Conservation (phyloP, 1,139 yeast species). For the Spathaspora sp. region DNA sequence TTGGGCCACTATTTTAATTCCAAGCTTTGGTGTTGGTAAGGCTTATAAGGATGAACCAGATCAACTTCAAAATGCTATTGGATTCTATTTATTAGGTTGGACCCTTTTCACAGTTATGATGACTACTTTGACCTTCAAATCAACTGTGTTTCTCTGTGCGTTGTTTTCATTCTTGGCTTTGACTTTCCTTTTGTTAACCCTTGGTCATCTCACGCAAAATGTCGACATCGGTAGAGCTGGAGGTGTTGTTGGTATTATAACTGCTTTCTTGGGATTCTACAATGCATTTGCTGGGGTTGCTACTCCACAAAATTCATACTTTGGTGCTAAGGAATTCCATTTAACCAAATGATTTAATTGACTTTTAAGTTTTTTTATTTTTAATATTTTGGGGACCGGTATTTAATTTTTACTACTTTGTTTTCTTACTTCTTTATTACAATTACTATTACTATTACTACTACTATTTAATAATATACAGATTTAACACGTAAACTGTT, state of each 20-base stretch:
- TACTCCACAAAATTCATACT: conserved; percentile 29
- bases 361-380: conserved; percentile 4
- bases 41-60: conserved; percentile 47
- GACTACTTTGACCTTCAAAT: conserved; percentile 40
- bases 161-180: conserved; percentile 35
- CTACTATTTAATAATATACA: neutral
- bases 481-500: neutral
- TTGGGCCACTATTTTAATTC: conserved; percentile 35
- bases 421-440: conserved; percentile 1
- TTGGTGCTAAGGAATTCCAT: conserved; percentile 24
- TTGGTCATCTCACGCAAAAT: conserved; percentile 35
- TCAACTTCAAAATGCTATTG: conserved; percentile 34
- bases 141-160: conserved; percentile 40
- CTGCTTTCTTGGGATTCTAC: conserved; percentile 44
- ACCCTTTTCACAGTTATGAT: conserved; percentile 42
- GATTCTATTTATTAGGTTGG: conserved; percentile 46
- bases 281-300: conserved; percentile 38
- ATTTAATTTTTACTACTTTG: conserved; percentile 9
- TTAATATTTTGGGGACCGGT: conserved; percentile 8
- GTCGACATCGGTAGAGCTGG: conserved; percentile 37
- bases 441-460: conserved; percentile 5
- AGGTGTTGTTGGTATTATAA: conserved; percentile 44
- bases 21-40: conserved; percentile 50
- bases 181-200: conserved; percentile 43
- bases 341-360: neutral